These are phyloP conservation scores for Microstegium vimineum DNA, from an alignment of 176 grass and related monocot species.

Conservation along the genomic window DNA sequence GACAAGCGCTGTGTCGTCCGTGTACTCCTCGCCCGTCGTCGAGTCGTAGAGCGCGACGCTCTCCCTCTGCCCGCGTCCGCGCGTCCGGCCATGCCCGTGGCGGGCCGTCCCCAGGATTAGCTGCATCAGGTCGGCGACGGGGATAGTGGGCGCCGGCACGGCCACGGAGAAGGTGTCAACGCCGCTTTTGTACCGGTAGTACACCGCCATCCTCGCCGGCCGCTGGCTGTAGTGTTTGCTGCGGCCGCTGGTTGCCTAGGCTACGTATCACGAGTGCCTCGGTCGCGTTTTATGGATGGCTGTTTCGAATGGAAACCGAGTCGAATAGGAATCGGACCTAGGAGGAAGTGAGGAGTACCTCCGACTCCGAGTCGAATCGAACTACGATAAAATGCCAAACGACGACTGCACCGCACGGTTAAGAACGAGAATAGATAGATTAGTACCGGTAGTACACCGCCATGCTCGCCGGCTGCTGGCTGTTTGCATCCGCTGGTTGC, in stretches of 20 bases:
- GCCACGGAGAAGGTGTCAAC: slow-evolving; percentile 34
- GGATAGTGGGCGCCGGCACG: not conserved
- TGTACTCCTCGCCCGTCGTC: slow-evolving; percentile 20
- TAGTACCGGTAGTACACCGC: too few species aligned
- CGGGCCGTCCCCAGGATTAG: slow-evolving; percentile 16
- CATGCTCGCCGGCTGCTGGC: too few species aligned
- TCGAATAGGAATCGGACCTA: not conserved
- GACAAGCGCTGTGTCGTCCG: not conserved
- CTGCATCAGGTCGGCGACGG: slow-evolving; percentile 27
- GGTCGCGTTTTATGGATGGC: not conserved
- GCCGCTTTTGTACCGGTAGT: slow-evolving; percentile 25
- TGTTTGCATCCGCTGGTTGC: too few species aligned
- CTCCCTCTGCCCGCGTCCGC: slow-evolving; percentile 25
- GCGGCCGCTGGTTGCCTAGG: not conserved
- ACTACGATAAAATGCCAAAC: too few species aligned
- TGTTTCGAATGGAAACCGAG: not conserved
- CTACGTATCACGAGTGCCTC: too few species aligned
- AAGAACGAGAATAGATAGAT: too few species aligned
- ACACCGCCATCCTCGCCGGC: slow-evolving; percentile 18
- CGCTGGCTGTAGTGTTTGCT: not conserved
- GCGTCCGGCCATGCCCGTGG: slow-evolving; percentile 29
- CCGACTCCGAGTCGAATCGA: too few species aligned
- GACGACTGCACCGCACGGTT: too few species aligned
- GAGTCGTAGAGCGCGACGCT: slow-evolving; percentile 2
- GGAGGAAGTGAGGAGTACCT: too few species aligned